A percentile compares a stretch with the other conserved stretches of the same genome.
phyloP scores from a whole-genome alignment of 106 monocot genomes.

The Allium fistulosum region DNA sequence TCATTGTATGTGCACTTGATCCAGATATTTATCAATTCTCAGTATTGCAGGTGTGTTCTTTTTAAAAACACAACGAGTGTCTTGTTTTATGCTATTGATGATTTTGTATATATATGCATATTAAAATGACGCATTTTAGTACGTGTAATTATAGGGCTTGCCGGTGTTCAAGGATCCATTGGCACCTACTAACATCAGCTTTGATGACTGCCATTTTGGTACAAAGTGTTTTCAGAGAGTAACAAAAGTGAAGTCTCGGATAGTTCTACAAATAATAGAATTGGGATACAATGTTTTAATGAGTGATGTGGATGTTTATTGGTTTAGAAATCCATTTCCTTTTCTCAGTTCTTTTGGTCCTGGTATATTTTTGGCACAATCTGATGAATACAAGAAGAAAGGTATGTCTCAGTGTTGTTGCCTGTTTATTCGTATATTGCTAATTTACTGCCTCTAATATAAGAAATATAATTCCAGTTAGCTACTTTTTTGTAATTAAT shows the following conservation, averaged over 20 bases:
- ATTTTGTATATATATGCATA: background rate
- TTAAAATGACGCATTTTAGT: conserved; percentile 1
- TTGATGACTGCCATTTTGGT: conserved; percentile 88
- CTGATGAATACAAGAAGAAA: conserved; percentile 86
- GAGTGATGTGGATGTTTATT: conserved; percentile 94
- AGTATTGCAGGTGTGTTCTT: conserved; percentile 58
- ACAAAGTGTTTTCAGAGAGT: conserved; percentile 83
- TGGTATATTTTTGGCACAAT: conserved; percentile 58
- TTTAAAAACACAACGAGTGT: background rate
- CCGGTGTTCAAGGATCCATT: conserved; percentile 72
- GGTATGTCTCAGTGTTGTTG: conserved; percentile 24
- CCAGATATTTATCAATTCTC: conserved; percentile 73
- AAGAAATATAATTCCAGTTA: background rate
- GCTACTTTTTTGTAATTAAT: background rate
- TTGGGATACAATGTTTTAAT: conserved; percentile 80
- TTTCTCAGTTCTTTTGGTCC: conserved; percentile 68
- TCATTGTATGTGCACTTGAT: conserved; percentile 87
- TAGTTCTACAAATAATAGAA: conserved; percentile 77
- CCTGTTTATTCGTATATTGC: background rate
- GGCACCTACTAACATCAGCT: conserved; percentile 66
- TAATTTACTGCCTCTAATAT: background rate
- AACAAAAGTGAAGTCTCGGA: conserved; percentile 91
- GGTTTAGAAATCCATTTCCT: conserved; percentile 87
- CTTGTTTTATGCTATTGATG: conserved; percentile 1
- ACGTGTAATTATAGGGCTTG: conserved; percentile 47